A percentile compares a stretch with the other conserved stretches of the same genome.
Conservation (phyloP, 306 rosid genomes). For the Notholithocarpus densiflorus region DNA sequence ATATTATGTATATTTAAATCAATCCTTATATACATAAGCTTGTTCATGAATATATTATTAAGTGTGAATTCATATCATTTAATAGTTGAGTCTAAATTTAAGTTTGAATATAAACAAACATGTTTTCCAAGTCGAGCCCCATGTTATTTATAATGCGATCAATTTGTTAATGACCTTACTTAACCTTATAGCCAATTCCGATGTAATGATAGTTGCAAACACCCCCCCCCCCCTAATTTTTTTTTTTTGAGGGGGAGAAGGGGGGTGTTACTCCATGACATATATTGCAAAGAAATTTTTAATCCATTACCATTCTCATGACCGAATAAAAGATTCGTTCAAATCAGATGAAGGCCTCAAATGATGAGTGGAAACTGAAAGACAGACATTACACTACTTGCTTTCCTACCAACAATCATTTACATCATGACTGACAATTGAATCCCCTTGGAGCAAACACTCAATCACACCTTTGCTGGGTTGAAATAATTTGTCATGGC, state of each 20-base stretch:
- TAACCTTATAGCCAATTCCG: too few species aligned
- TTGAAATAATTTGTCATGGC: slow-evolving; percentile 32
- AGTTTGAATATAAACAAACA: too few species aligned
- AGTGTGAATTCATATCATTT: too few species aligned
- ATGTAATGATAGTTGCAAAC: too few species aligned
- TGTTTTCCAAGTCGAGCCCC: too few species aligned
- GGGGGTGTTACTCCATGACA: neutral
- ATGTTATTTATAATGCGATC: too few species aligned
- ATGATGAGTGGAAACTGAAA: slow-evolving; percentile 24
- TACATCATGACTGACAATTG: slow-evolving; percentile 41
- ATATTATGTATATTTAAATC: too few species aligned
- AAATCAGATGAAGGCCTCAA: slow-evolving; percentile 25
- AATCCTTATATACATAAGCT: too few species aligned
- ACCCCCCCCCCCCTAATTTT: accelerated
- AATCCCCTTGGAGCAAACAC: slow-evolving; percentile 40
- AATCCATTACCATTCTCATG: slow-evolving; percentile 19
- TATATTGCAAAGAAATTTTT: neutral
- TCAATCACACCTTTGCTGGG: slow-evolving; percentile 35
- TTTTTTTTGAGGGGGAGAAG: too few species aligned
- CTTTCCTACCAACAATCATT: slow-evolving; percentile 45
- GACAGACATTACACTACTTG: slow-evolving; percentile 31
- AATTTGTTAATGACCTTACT: too few species aligned
- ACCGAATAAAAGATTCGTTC: slow-evolving; percentile 20
- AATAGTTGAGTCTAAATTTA: too few species aligned
- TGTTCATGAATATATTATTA: too few species aligned